Percentiles rank a stretch among this genome's conserved stretches.
Evolutionary conservation across 1,284 basidiomycete species (phyloP).

Genomic region (Apiotrichum gamsii): DNA sequence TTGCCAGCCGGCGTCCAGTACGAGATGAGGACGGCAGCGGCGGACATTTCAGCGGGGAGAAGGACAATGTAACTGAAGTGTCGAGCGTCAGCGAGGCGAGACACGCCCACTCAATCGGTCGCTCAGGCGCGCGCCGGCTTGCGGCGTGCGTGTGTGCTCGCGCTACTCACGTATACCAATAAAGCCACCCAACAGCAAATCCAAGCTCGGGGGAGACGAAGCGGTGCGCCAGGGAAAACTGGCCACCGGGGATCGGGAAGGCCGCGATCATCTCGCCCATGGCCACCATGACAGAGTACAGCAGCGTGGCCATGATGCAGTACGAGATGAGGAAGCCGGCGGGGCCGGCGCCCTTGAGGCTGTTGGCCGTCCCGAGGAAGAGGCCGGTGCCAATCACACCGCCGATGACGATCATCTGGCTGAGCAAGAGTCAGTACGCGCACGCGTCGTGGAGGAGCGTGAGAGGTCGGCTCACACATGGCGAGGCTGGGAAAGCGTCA

Average conservation of each 20-base stretch:
- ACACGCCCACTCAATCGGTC: too few species aligned
- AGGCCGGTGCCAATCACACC: slow-evolving; percentile 18
- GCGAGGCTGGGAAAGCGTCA: too few species aligned
- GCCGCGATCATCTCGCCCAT: slow-evolving; percentile 50
- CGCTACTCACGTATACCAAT: slow-evolving; percentile 63
- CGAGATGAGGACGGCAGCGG: slow-evolving; percentile 66
- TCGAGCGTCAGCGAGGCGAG: too few species aligned
- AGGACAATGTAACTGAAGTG: slow-evolving; percentile 43
- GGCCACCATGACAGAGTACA: slow-evolving; percentile 46
- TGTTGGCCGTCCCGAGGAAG: slow-evolving; percentile 10
- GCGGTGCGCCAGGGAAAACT: slow-evolving; percentile 67
- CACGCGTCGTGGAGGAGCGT: too few species aligned
- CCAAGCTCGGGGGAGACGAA: slow-evolving; percentile 61
- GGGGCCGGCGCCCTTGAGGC: slow-evolving; percentile 45
- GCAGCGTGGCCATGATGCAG: slow-evolving; percentile 42
- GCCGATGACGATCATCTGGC: slow-evolving; percentile 29
- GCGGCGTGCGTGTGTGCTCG: slow-evolving; percentile 5
- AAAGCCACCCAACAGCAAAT: slow-evolving; percentile 72
- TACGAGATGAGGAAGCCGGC: slow-evolving; percentile 24
- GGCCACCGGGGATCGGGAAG: slow-evolving; percentile 56
- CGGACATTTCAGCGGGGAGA: slow-evolving; percentile 75
- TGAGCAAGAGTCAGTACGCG: too few species aligned
- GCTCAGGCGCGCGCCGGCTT: too few species aligned
- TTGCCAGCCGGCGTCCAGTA: slow-evolving; percentile 54
- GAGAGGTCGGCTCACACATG: too few species aligned